Evolutionary conservation across 495 filamentous ascomycete genomes (phyloP).

Genomic region (Rostrohypoxylon terebratum): DNA sequence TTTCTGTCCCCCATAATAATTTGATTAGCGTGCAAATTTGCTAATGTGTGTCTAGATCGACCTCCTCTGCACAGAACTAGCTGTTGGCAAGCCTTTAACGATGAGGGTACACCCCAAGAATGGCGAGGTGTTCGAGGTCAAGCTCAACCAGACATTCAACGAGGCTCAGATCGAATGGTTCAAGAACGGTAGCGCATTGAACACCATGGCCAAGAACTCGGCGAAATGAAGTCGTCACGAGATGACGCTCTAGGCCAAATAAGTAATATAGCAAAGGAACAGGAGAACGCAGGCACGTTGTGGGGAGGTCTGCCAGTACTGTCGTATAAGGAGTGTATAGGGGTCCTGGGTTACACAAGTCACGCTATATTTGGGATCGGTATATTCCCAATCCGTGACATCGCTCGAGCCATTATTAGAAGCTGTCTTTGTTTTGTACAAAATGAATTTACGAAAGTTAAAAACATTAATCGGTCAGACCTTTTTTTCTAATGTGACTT

Average conservation of each 20-base stretch:
- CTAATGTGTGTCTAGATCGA: conserved; percentile 65
- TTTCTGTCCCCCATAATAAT: conserved; percentile 18
- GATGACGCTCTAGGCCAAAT: conserved; percentile 5
- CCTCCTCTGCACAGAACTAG: conserved; percentile 88
- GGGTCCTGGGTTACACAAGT: conserved; percentile 49
- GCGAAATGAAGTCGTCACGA: conserved; percentile 27
- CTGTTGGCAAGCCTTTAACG: conserved; percentile 93
- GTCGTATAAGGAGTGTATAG: conserved; percentile 48
- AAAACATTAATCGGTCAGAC: neutral
- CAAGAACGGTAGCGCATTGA: conserved; percentile 94
- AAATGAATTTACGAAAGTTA: conserved; percentile 46
- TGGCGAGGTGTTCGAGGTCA: conserved; percentile 80
- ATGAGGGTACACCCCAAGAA: conserved; percentile 90
- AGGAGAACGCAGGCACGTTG: conserved; percentile 46
- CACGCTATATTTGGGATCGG: conserved; percentile 45
- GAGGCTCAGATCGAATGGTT: conserved; percentile 98
- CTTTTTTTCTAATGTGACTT: neutral
- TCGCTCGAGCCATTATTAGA: conserved; percentile 38
- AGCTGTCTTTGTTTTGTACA: conserved; percentile 47
- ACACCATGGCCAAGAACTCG: conserved; percentile 91
- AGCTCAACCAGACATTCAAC: conserved; percentile 96
- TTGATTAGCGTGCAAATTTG: neutral
- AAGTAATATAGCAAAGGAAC: conserved; percentile 34
- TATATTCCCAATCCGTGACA: conserved; percentile 45
- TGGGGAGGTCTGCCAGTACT: conserved; percentile 49